phyloP scores from a whole-genome alignment of 176 grass and related monocot species.

The Oryza glumipatula region DNA sequence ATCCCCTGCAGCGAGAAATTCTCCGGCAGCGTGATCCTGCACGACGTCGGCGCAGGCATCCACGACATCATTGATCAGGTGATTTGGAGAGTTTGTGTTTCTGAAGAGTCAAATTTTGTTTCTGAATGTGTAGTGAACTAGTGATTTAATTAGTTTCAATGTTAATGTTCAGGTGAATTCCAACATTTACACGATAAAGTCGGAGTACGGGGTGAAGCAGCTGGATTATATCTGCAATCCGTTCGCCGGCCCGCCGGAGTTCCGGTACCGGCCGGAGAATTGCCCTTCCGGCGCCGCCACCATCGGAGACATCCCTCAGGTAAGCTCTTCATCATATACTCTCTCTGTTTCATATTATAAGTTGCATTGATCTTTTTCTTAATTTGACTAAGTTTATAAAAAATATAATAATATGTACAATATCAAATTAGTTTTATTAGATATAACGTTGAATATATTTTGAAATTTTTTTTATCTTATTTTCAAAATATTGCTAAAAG shows the following conservation, averaged over 20 bases:
- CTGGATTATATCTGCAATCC: constrained; percentile 92
- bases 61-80: constrained; percentile 84
- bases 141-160: neutral
- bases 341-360: too few relatives aligned
- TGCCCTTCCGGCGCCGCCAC: constrained; percentile 68
- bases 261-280: constrained; percentile 74
- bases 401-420: too few relatives aligned
- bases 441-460: too few relatives aligned
- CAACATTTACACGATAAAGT: constrained; percentile 74
- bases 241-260: constrained; percentile 77
- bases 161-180: constrained; percentile 57
- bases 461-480: too few relatives aligned
- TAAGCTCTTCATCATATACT: constrained; percentile 3
- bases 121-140: neutral
- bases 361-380: too few relatives aligned
- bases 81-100: neutral
- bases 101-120: constrained; percentile 1
- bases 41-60: constrained; percentile 65
- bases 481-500: too few relatives aligned
- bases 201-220: constrained; percentile 48
- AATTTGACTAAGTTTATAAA: too few relatives aligned
- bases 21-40: constrained; percentile 50
- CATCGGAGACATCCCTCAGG: constrained; percentile 91
- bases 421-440: too few relatives aligned
- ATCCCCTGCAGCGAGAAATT: constrained; percentile 66